Conservation (phyloP, 2,329 filamentous ascomycete genomes). For the Cytospora piceae region DNA sequence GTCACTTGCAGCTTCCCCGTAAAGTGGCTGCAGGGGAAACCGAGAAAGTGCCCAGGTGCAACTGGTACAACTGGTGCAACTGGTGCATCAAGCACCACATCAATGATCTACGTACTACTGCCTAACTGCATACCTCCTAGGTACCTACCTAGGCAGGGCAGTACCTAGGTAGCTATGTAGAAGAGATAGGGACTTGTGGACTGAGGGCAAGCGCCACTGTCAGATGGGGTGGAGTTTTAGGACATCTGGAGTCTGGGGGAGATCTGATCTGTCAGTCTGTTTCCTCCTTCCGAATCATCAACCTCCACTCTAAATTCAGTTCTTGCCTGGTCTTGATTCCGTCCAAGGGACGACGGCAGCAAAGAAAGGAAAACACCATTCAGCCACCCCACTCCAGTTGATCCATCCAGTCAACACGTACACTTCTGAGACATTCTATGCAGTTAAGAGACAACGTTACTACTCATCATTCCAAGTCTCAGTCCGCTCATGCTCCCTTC, state of each 20-base stretch:
- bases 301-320: too few species aligned
- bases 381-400: not conserved
- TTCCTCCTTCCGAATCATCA: not conserved
- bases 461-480: not conserved
- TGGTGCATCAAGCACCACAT: not conserved
- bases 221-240: not conserved
- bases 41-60: not conserved
- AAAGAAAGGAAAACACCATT: not conserved
- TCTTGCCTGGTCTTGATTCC: too few species aligned
- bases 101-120: not conserved
- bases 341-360: not conserved
- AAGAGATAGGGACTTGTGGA: not conserved
- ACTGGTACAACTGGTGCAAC: too few species aligned
- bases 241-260: not conserved
- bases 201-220: too few species aligned
- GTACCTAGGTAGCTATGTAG: too few species aligned
- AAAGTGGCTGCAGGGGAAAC: constrained; percentile 18
- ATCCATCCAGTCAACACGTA: not conserved
- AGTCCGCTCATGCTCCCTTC: not conserved
- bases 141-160: not conserved
- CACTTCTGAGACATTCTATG: constrained; percentile 15
- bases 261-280: not conserved
- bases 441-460: constrained; percentile 13
- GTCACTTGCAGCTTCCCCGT: constrained; percentile 15
- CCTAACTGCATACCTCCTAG: not conserved